Conservation (phyloP, 495 filamentous ascomycete species). For the Hypoxylon perforatum region DNA sequence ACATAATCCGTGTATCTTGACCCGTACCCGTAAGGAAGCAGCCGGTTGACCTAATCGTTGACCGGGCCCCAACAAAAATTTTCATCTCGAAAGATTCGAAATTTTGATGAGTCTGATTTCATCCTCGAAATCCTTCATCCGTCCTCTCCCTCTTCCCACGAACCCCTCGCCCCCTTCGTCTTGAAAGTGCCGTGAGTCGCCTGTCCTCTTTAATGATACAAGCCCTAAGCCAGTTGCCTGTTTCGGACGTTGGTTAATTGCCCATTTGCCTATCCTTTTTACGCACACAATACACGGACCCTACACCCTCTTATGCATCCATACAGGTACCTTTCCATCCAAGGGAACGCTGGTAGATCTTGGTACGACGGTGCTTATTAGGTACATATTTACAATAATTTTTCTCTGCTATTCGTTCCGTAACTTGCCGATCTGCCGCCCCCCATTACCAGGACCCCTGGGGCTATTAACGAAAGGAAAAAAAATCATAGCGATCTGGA, state of each 20-base stretch:
- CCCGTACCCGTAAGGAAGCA: neutral
- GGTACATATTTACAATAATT: constrained; percentile 20
- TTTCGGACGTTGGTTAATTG: constrained; percentile 28
- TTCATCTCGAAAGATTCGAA: constrained; percentile 13
- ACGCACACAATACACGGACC: too few relatives aligned
- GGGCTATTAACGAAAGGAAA: constrained; percentile 21
- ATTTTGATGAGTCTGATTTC: constrained; percentile 18
- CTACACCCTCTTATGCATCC: constrained; percentile 2
- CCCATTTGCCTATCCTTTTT: constrained; percentile 9
- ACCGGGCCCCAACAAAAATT: constrained; percentile 40
- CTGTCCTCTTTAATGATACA: neutral
- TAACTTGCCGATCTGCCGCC: constrained; percentile 40
- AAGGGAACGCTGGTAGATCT: constrained; percentile 19
- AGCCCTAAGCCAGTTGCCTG: constrained; percentile 11
- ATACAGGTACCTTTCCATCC: constrained; percentile 24
- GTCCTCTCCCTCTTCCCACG: neutral
- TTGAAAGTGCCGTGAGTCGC: neutral
- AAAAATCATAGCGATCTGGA: constrained; percentile 33
- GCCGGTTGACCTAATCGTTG: constrained; percentile 7
- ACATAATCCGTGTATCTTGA: neutral
- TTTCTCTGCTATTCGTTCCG: constrained; percentile 35
- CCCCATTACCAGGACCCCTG: constrained; percentile 27
- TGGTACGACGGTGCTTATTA: constrained; percentile 33
- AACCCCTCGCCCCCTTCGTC: constrained; percentile 14
- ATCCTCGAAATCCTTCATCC: constrained; percentile 1